Evolutionary conservation across 257 asterid species (phyloP), one percentile per base, ranked within the genome.

Genomic region (Solanum paucissectum): DNA sequence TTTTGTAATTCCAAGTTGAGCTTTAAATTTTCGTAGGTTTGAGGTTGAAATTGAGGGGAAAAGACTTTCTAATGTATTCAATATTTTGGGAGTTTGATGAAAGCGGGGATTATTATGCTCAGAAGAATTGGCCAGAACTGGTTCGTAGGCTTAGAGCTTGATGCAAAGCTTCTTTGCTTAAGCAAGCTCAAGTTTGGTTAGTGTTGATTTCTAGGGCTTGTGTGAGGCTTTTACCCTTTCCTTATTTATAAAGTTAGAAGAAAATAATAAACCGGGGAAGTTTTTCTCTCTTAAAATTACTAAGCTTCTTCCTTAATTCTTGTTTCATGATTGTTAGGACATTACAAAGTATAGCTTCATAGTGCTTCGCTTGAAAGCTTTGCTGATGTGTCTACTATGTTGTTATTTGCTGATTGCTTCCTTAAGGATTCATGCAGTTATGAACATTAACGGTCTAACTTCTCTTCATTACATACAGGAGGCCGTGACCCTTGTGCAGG

Each of bases 401-500:
- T 81, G 9, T 44, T 46, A 81, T 79, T 44, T 81, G 85, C 68
- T 81, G 42, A 46, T 18, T 82, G 69, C 32, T 82, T 74, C 29
- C 29, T 72, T 29, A 49, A 82, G 49, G 16, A 49, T 29, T 49
- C 29, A 49, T 46, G 69, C 69, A 82, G 66, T 27, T 8, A 27
- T 27, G 64, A 4, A 44, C 32, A 27, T 79, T 60, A 44, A 8
- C 14, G 16, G 40, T 79, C 0, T 44, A 79, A 25, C 68, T 83
- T 83, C 32, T 23, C 86, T 52, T 68, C 40, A 69, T 23, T 58
- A 11, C 66, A 64, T 82, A 27, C 93, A 95, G 98, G 98, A 95
- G 49, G 96, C 98, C 64, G 98, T 94, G 82, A 86, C 90, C n/a
- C 86, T 95, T 34, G 95, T 94, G 91, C 92, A 92, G 88, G 94